These are phyloP conservation scores for Fusarium sp. DNA, from an alignment of 2,329 filamentous ascomycete species.

Conservation along the genomic window DNA sequence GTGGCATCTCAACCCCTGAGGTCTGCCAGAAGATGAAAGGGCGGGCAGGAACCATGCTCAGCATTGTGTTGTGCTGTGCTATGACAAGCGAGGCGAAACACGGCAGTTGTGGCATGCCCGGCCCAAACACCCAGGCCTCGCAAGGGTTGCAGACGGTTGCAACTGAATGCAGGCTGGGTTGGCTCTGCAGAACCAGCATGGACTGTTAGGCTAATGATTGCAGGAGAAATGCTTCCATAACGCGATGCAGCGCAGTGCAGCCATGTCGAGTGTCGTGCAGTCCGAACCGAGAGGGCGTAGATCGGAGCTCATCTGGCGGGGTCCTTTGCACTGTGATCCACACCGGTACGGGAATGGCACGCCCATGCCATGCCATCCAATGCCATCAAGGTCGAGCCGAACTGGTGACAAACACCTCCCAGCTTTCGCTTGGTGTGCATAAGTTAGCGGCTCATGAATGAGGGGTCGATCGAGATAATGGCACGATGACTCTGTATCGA, in stretches of 20 bases:
- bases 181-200: conserved; percentile 1
- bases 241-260: background rate
- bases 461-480: conserved; percentile 14
- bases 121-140: conserved; percentile 7
- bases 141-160: background rate
- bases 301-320: background rate
- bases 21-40: background rate
- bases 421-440: conserved; percentile 10
- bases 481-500: conserved; percentile 13
- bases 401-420: conserved; percentile 13
- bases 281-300: background rate
- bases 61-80: background rate
- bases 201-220: conserved; percentile 2
- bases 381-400: background rate
- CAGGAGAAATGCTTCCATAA: conserved; percentile 13
- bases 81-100: conserved; percentile 3
- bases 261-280: conserved; percentile 5
- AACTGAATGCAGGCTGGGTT: background rate
- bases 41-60: background rate
- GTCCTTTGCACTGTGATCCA: conserved; percentile 14
- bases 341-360: conserved; percentile 1
- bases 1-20: conserved; percentile 1
- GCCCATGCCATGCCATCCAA: background rate
- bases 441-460: conserved; percentile 13
- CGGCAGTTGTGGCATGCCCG: conserved; percentile 17